These are phyloP conservation scores for Phoenix roebelenii DNA, from an alignment of 176 grass and related monocot genomes.

Conservation along the genomic window DNA sequence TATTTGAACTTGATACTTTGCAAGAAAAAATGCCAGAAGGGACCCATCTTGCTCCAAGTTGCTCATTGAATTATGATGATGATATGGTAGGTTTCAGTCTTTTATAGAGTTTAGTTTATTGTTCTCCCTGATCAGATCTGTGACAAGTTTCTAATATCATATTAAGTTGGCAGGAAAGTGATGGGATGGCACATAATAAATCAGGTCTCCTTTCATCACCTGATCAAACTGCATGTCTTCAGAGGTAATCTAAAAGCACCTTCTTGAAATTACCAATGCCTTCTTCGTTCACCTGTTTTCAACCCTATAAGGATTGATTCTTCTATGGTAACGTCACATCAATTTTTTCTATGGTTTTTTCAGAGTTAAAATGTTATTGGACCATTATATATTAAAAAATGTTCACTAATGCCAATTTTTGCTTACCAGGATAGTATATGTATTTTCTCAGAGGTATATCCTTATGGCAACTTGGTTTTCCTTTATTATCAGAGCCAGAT, in stretches of 20 bases:
- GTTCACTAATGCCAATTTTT: no score
- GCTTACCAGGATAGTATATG: no score
- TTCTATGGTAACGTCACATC: no score
- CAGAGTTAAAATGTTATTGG: no score
- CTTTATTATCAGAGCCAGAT: not conserved
- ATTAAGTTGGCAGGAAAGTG: conserved; percentile 57
- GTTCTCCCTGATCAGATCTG: not conserved
- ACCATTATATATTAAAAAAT: no score
- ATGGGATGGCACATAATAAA: conserved; percentile 30
- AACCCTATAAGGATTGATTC: no score
- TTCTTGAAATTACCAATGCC: no score
- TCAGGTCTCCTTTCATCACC: conserved; percentile 32
- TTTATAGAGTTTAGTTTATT: conserved; percentile 11
- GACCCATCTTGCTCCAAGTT: conserved; percentile 18
- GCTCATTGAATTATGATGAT: conserved; percentile 36
- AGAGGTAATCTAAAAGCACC: conserved; percentile 18
- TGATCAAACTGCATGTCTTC: conserved; percentile 27
- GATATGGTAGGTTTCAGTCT: conserved; percentile 37
- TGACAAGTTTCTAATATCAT: conserved; percentile 31
- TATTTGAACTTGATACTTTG: conserved; percentile 41
- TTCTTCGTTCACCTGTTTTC: no score
- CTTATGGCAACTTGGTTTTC: not conserved
- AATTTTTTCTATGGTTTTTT: no score
- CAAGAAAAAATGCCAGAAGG: conserved; percentile 44
- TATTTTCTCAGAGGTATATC: no score